Conservation (phyloP, 495 filamentous ascomycete species). For the Aspergillus leporis region DNA sequence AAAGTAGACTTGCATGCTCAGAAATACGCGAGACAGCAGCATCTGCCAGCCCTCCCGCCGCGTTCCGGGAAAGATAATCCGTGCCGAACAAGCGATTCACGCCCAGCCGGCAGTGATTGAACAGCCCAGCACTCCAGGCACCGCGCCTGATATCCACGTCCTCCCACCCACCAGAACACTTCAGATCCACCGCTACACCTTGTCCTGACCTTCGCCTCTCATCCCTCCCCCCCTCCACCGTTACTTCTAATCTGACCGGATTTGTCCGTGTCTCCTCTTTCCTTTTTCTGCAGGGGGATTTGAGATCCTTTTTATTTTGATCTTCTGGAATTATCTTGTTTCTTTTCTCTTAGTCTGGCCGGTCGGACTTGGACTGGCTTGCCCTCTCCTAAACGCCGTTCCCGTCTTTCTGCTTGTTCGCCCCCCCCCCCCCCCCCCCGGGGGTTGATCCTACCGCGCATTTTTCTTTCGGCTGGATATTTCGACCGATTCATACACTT, state of each 20-base stretch:
- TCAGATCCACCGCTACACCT: constrained; percentile 30
- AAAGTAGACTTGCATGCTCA: constrained; percentile 36
- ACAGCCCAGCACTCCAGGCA: constrained; percentile 29
- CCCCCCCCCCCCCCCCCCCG: constrained; percentile 29
- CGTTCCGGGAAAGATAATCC: constrained; percentile 39
- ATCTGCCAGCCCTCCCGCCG: constrained; percentile 40
- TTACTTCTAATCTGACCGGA: constrained; percentile 32
- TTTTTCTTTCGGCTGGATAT: constrained; percentile 19
- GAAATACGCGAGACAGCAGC: constrained; percentile 42
- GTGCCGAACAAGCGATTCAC: constrained; percentile 50
- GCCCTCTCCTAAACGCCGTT: constrained; percentile 30
- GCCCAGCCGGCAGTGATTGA: constrained; percentile 32
- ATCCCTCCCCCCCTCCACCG: constrained; percentile 29
- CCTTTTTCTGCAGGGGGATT: constrained; percentile 18
- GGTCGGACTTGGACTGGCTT: constrained; percentile 15
- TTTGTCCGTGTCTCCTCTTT: constrained; percentile 29
- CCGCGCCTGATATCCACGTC: constrained; percentile 30
- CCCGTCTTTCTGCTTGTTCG: constrained; percentile 36
- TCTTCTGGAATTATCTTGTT: constrained; percentile 16
- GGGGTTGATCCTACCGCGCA: constrained; percentile 32
- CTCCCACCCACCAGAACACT: constrained; percentile 21
- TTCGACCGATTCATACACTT: constrained; percentile 16
- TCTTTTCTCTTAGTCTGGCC: constrained; percentile 16
- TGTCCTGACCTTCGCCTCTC: constrained; percentile 26
- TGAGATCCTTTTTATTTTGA: constrained; percentile 6